These are phyloP conservation scores for Brettanomyces bruxellensis DNA, from an alignment of 805 yeast species.

Conservation along the genomic window DNA sequence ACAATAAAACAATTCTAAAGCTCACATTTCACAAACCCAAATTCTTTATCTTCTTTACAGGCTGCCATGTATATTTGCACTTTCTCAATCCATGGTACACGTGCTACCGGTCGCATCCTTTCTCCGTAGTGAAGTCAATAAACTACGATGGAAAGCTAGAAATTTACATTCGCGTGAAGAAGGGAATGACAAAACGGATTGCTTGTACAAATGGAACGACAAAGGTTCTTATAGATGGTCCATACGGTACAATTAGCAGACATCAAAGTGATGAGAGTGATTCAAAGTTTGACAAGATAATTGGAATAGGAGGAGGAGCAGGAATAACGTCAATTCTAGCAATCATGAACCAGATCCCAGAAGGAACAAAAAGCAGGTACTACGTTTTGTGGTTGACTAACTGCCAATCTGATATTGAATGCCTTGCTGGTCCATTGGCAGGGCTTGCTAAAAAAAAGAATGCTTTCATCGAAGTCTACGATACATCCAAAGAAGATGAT, in stretches of 20 bases:
- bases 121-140: constrained; percentile 40
- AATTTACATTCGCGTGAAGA: constrained; percentile 36
- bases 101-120: constrained; percentile 65
- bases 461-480: no score
- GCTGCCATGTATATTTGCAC: constrained; percentile 46
- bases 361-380: no score
- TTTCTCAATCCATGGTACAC: constrained; percentile 38
- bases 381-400: no score
- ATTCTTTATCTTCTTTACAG: constrained; percentile 30
- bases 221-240: constrained; percentile 48
- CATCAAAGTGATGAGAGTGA: constrained; percentile 1
- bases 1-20: constrained; percentile 1
- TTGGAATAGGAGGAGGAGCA: constrained; percentile 18
- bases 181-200: constrained; percentile 37
- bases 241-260: constrained; percentile 39
- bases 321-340: constrained; percentile 15
- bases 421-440: no score
- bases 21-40: constrained; percentile 12
- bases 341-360: constrained; percentile 4
- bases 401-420: no score
- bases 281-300: constrained; percentile 2
- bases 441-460: no score
- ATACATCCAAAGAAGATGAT: no score
- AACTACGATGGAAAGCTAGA: constrained; percentile 24
- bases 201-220: neutral